Base-by-base conservation (phyloP, 306 rosid species). In the Hippophae rhamnoides region DNA sequence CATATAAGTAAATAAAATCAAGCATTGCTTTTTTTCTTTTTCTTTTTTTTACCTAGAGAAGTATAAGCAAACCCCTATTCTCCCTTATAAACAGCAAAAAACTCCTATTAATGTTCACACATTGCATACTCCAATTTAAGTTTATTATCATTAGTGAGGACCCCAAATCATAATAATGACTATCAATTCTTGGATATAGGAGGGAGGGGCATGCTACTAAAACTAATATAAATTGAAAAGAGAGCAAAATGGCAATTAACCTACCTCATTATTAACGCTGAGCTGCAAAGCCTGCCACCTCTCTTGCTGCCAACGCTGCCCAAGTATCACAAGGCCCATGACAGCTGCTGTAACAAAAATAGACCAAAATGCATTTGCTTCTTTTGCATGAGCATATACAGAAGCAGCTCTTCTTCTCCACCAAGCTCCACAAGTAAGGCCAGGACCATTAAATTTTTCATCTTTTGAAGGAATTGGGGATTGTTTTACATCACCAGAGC, bases 401-500 rank as follows among this genome's bases (percentile, higher is more conserved):
- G 95, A 81, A 61, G 85, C 78, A 75, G 97, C 97, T 70, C 89
- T 79, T 70, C 95, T 76, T 76, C 80, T 93, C 99, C 99, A 93
- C 99, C 99, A 93, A 60, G 90, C 97, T 75, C 90, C 95, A 69
- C 97, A 82, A 13, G 97, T 95, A 74, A 88, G 76, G 67, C 50
- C 76, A 50, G 79, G 67, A 51, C 72, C 52, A 25, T 51, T 67
- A 59, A 54, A 68, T 58, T 76, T 69, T n/a, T 70, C 72, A 63
- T 78, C 86, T 60, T 66, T 64, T 7, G 61, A 52, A 43, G 75
- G 52, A 63, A 57, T 77, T 45, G 79, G 79, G 41, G 95, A 67
- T 42, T 52, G 62, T 43, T 81, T 53, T 56, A 76, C 70, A 63
- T 76, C 84, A 63, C 71, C 66, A 53, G 83, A 69, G 57, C 66